Evolutionary conservation across 495 filamentous ascomycete genomes (phyloP).

Genomic region (Bathelium albidoporum): DNA sequence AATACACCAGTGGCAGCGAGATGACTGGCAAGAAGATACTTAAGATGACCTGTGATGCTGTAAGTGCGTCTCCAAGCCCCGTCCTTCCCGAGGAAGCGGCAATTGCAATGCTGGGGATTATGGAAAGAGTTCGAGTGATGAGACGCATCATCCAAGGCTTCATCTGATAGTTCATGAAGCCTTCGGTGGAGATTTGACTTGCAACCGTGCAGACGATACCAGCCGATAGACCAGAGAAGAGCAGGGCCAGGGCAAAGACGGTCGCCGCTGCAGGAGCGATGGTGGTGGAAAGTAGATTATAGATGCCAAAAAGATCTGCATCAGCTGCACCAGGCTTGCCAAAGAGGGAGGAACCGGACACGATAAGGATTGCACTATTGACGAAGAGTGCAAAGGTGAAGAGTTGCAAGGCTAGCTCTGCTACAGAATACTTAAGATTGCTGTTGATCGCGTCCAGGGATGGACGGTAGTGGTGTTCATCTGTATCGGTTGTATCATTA

Average conservation of each 20-base stretch:
- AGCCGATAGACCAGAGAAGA: conserved; percentile 66
- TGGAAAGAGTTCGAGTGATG: conserved; percentile 60
- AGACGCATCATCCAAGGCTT: conserved; percentile 63
- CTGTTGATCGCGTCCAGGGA: conserved; percentile 65
- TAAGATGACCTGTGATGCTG: conserved; percentile 70
- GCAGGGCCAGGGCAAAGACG: conserved; percentile 64
- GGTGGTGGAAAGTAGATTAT: conserved; percentile 56
- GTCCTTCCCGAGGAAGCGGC: conserved; percentile 63
- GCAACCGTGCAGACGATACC: conserved; percentile 81
- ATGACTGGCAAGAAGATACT: conserved; percentile 75
- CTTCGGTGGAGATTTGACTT: conserved; percentile 74
- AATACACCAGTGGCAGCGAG: conserved; percentile 73
- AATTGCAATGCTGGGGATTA: conserved; percentile 72
- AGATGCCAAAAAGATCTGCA: conserved; percentile 74
- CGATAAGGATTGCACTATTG: conserved; percentile 83
- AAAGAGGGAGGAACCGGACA: conserved; percentile 70
- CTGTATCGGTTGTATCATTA: conserved; percentile 1
- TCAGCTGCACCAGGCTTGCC: conserved; percentile 43
- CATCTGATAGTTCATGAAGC: conserved; percentile 60
- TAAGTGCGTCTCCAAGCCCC: conserved; percentile 63
- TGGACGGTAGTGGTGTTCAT: conserved; percentile 52
- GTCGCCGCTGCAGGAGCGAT: conserved; percentile 64
- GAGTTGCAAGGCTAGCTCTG: conserved; percentile 58
- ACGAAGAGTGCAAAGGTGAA: conserved; percentile 88
- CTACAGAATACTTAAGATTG: conserved; percentile 72